phyloP scores from a whole-genome alignment of 371 early-diverging fungal species.

The Lichtheimia ornata region DNA sequence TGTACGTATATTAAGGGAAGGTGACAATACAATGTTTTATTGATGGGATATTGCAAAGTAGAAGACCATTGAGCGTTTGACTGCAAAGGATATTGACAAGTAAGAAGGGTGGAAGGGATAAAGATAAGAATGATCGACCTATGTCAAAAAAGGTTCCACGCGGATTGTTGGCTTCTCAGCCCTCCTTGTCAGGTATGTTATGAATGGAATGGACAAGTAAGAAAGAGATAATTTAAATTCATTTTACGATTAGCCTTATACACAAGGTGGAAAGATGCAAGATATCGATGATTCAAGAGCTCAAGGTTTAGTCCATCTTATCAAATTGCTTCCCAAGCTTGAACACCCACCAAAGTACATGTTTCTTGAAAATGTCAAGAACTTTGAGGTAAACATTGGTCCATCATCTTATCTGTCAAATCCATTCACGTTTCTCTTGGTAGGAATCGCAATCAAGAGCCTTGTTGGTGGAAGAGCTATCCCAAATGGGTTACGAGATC shows the following conservation, averaged over 20 bases:
- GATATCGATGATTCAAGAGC: slow-evolving; percentile 72
- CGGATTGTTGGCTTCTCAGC: slow-evolving; percentile 78
- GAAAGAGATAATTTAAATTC: background rate
- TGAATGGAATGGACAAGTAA: background rate
- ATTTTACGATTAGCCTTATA: slow-evolving; percentile 53
- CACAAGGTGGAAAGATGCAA: slow-evolving; percentile 66
- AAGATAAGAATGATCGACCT: background rate
- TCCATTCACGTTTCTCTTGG: background rate
- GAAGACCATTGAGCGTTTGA: slow-evolving; percentile 68
- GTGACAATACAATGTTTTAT: background rate
- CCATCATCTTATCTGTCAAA: background rate
- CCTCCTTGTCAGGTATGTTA: slow-evolving; percentile 77
- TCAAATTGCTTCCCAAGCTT: slow-evolving; percentile 59
- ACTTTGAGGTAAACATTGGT: slow-evolving; percentile 62
- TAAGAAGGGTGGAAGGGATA: slow-evolving; percentile 14
- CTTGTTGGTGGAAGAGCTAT: slow-evolving; percentile 55
- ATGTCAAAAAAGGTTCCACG: slow-evolving; percentile 41
- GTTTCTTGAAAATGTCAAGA: slow-evolving; percentile 77
- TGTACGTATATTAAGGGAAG: slow-evolving; percentile 21
- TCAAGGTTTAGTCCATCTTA: slow-evolving; percentile 61
- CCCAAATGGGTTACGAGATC: slow-evolving; percentile 63
- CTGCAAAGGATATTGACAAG: slow-evolving; percentile 60
- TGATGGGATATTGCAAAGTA: slow-evolving; percentile 11
- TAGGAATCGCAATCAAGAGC: slow-evolving; percentile 63
- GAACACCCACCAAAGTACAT: slow-evolving; percentile 52